Evolutionary conservation across 2,329 filamentous ascomycete species (phyloP).

Genomic region (Ophiostoma angusticollis): DNA sequence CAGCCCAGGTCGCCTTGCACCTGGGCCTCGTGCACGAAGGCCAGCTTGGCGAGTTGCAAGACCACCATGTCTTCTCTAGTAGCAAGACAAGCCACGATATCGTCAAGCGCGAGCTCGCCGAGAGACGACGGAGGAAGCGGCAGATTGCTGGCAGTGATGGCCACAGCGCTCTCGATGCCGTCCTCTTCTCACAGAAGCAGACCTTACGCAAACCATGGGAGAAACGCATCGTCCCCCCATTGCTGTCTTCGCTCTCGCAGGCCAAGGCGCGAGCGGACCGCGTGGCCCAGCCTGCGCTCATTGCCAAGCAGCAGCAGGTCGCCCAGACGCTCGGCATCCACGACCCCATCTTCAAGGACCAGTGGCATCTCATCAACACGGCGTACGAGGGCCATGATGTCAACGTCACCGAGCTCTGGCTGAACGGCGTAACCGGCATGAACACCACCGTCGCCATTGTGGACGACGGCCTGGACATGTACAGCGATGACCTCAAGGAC

Average conservation of each 20-base stretch:
- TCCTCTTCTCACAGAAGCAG: conserved; percentile 71
- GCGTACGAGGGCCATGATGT: conserved; percentile 75
- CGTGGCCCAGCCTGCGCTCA: conserved; percentile 27
- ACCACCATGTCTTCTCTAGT: conserved; percentile 80
- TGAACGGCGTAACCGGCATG: conserved; percentile 78
- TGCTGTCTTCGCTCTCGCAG: not conserved
- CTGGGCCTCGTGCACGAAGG: conserved; percentile 74
- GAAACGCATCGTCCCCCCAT: conserved; percentile 34
- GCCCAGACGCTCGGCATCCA: conserved; percentile 57
- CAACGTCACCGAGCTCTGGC: conserved; percentile 91
- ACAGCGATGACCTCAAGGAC: conserved; percentile 79
- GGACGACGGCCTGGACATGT: conserved; percentile 91
- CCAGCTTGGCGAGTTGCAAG: conserved; percentile 59
- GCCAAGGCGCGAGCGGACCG: conserved; percentile 9
- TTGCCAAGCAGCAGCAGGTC: conserved; percentile 46
- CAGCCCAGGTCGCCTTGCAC: conserved; percentile 54
- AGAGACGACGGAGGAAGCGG: conserved; percentile 50
- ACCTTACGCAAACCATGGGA: conserved; percentile 36
- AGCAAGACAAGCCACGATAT: conserved; percentile 48
- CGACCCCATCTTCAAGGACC: conserved; percentile 84
- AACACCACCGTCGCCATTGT: conserved; percentile 87
- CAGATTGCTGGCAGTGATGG: conserved; percentile 21
- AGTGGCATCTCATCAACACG: conserved; percentile 91
- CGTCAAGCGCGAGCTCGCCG: conserved; percentile 39
- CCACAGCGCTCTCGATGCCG: conserved; percentile 52